Base-by-base conservation (phyloP, 2,329 filamentous ascomycete genomes). In the Beauveria sp. region DNA sequence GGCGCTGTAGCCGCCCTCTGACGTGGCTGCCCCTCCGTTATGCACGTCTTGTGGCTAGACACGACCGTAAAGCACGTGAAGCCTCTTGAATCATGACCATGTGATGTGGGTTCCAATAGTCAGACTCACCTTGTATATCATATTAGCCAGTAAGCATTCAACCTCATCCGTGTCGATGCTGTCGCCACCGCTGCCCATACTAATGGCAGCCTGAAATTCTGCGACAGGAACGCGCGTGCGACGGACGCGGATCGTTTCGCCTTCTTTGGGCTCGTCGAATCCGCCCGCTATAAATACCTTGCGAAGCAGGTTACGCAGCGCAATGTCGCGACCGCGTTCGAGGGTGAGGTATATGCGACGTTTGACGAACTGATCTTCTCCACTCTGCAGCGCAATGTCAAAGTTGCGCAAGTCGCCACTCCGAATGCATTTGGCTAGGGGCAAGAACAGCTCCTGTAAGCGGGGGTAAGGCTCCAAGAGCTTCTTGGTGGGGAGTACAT, bases 331-430 rank as follows among this genome's bases (percentile, higher is more conserved):
- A 14, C 91, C 91, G 49, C 95, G 86, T 72, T 99, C 95, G 0
- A 99, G 82, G 0, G 95, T 97, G 24, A 99, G 83, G 74, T 98
- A 99, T 67, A 99, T 96, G 50, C 93, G 89, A 34, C 89, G 86
- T 73, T 90, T 93, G 65, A 98, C 92, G 67, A 98, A 96, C 67
- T 95, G 90, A n/a, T 92, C 86, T 74, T 98, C 93, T 28, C 90
- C 89, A 8, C 87, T 85, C 55, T 87, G 82, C 30, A 99, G 82
- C 2, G 93, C 92, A 20, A 85, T 77, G 68, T 97, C 93, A 69
- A 98, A 98, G 12, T 86, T 89, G 57, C 86, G 82, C 10, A 99
- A 83, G 67, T 97, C 88, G 34, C 92, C 93, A 62, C 80, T 83
- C 67, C 89, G 90, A 72, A 99, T 96, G 71, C 90, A 92, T 45